Base-by-base conservation (phyloP, 2,329 filamentous ascomycete genomes). In the Diaporthe sp. region DNA sequence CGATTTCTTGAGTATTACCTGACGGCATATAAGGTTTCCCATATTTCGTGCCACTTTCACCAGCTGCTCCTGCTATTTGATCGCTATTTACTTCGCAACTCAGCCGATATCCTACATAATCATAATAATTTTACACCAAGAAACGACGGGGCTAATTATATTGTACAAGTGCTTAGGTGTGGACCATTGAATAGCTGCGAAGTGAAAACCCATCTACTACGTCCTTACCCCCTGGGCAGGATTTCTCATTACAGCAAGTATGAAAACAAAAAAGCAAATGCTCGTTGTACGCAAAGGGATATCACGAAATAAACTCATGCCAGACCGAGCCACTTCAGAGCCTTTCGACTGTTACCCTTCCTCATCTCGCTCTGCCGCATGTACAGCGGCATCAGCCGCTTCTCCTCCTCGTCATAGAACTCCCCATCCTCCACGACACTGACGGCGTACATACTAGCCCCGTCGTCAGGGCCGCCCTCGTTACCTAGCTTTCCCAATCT, bases 321-420 rank as follows among this genome's bases (percentile, higher is more conserved):
- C 42, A 80, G n/a, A 9, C 83, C 83, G 55, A 85, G 78, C 82
- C 81, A 84, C 76, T 80, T 82, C 74, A 84, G 73, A 22, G 83
- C 83, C 78, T 85, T 84, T 69, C 78, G 79, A 55, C 77, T 80
- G 38, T 70, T 76, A 22, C 77, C 76, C 67, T 75, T 74, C 10
- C 76, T 75, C 55, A 73, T 35, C 54, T 77, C 74, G 25, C 67
- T 69, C 54, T 76, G 70, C 64, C 73, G 60, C 72, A 78, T 55
- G 42, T 78, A 80, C 74, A 80, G 54, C 15, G 80, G 80, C 79
- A 81, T 79, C 68, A 80, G 68, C 70, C 79, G 73, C 35, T 78
- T 73, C 74, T 78, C 78, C 35, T 81, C 79, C 52, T 69, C 76
- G 28, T 80, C 78, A 10, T 76, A 71, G 40, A 76, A 74, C 13